Percentiles rank a stretch among this genome's conserved stretches.
phyloP scores from a whole-genome alignment of 2,329 filamentous ascomycete species.

The Ophidiomyces ophidiicola region DNA sequence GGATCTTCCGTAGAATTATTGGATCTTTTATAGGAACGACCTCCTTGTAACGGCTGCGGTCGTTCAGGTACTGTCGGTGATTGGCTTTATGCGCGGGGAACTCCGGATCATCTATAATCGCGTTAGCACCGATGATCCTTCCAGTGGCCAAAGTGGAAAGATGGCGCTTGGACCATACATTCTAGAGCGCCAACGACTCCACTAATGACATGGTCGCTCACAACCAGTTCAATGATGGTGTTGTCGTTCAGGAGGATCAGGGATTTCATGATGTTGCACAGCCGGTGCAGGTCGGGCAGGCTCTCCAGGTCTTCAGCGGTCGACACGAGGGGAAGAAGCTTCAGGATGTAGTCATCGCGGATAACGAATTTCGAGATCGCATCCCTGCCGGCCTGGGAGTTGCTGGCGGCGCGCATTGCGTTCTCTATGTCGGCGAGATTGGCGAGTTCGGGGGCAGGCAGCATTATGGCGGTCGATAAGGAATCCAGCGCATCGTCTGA shows the following conservation, averaged over 20 bases:
- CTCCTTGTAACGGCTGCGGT: slow-evolving; percentile 86
- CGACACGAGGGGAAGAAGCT: slow-evolving; percentile 72
- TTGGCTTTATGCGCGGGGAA: slow-evolving; percentile 97
- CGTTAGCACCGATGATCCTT: slow-evolving; percentile 22
- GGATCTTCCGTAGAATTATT: slow-evolving; percentile 74
- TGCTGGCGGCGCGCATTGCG: slow-evolving; percentile 66
- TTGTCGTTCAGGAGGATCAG: slow-evolving; percentile 92
- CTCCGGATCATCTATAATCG: slow-evolving; percentile 64
- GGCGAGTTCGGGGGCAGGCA: slow-evolving; percentile 69
- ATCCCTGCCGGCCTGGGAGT: slow-evolving; percentile 64
- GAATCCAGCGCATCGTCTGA: slow-evolving; percentile 77
- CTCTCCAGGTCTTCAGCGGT: slow-evolving; percentile 88
- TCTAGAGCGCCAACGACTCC: slow-evolving; percentile 92
- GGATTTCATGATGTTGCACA: slow-evolving; percentile 97
- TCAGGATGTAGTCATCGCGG: slow-evolving; percentile 71
- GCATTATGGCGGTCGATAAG: slow-evolving; percentile 53
- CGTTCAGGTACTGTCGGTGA: slow-evolving; percentile 81
- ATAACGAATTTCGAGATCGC: slow-evolving; percentile 79
- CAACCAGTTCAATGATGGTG: slow-evolving; percentile 82
- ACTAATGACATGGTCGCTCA: slow-evolving; percentile 76
- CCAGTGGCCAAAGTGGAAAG: background rate
- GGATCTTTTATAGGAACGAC: slow-evolving; percentile 84
- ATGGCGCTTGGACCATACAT: slow-evolving; percentile 39
- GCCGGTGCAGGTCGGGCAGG: slow-evolving; percentile 68
- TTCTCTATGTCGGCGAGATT: slow-evolving; percentile 76